Evolutionary conservation across 1,284 basidiomycete species (phyloP).

Genomic region (Ustilago trichophora): DNA sequence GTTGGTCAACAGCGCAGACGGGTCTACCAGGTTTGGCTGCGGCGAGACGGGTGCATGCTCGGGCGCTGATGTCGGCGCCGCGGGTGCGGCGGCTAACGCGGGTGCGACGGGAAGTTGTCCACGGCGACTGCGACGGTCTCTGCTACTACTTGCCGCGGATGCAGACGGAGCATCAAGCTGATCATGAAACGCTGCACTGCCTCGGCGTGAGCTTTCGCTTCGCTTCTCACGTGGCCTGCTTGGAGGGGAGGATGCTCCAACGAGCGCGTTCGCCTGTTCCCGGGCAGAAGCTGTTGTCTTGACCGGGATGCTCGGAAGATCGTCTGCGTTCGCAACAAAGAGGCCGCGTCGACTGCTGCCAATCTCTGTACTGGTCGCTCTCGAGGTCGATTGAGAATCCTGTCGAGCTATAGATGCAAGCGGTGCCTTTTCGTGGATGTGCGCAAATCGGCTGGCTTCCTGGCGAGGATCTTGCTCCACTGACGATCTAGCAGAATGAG

Average conservation of each 20-base stretch:
- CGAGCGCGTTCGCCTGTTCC: slow-evolving; percentile 19
- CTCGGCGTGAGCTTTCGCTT: not conserved
- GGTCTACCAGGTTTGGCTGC: not conserved
- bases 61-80: not conserved
- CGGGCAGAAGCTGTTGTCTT: slow-evolving; percentile 13
- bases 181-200: not conserved
- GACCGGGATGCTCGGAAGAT: slow-evolving; percentile 18
- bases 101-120: no score
- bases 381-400: not conserved
- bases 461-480: not conserved
- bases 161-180: no score
- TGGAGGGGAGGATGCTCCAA: slow-evolving; percentile 2
- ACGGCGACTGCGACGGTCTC: no score
- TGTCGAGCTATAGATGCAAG: not conserved
- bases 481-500: not conserved
- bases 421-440: slow-evolving; percentile 10
- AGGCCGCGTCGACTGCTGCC: slow-evolving; percentile 16
- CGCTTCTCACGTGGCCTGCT: slow-evolving; percentile 6
- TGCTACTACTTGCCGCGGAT: no score
- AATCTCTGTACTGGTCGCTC: not conserved
- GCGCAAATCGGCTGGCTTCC: not conserved
- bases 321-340: slow-evolving; percentile 6
- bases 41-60: not conserved
- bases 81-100: not conserved
- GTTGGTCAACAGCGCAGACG: slow-evolving; percentile 10